phyloP scores from a whole-genome alignment of 1,284 basidiomycete species.

The Boletus semigastroideus region DNA sequence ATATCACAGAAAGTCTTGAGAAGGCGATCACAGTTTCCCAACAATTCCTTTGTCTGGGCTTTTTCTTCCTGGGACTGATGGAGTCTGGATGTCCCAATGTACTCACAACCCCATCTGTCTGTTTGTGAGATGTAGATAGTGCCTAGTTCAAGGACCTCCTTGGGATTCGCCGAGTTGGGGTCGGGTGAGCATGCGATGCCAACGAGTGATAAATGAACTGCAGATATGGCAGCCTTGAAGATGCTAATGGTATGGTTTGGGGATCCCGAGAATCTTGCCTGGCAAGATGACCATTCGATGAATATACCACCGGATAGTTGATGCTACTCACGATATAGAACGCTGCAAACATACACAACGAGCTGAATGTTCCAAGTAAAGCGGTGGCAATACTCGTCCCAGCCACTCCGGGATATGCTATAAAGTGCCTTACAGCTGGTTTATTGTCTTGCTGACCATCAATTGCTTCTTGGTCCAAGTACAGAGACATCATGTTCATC shows the following conservation, averaged over 20 bases:
- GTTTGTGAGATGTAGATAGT: constrained; percentile 57
- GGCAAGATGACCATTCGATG: neutral
- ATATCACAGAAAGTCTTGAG: constrained; percentile 27
- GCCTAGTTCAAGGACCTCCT: constrained; percentile 11
- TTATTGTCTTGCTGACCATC: constrained; percentile 23
- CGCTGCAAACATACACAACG: constrained; percentile 52
- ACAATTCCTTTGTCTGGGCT: constrained; percentile 44
- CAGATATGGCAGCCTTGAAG: constrained; percentile 64
- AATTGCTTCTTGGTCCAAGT: constrained; percentile 51
- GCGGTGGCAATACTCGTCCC: constrained; percentile 62
- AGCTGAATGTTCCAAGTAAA: constrained; percentile 49
- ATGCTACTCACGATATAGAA: constrained; percentile 69
- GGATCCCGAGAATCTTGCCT: constrained; percentile 71
- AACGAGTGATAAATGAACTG: constrained; percentile 58
- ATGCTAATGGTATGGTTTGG: constrained; percentile 57
- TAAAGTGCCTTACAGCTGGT: constrained; percentile 55
- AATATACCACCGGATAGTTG: neutral
- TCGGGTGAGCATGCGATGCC: constrained; percentile 30
- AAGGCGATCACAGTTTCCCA: constrained; percentile 56
- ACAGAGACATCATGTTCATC: constrained; percentile 66
- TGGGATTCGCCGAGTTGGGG: constrained; percentile 13
- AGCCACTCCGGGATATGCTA: constrained; percentile 74
- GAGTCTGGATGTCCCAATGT: constrained; percentile 50
- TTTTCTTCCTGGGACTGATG: constrained; percentile 47
- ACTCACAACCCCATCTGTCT: constrained; percentile 52